phyloP scores from a whole-genome alignment of 139 green algal species.

The Volvox africanus region DNA sequence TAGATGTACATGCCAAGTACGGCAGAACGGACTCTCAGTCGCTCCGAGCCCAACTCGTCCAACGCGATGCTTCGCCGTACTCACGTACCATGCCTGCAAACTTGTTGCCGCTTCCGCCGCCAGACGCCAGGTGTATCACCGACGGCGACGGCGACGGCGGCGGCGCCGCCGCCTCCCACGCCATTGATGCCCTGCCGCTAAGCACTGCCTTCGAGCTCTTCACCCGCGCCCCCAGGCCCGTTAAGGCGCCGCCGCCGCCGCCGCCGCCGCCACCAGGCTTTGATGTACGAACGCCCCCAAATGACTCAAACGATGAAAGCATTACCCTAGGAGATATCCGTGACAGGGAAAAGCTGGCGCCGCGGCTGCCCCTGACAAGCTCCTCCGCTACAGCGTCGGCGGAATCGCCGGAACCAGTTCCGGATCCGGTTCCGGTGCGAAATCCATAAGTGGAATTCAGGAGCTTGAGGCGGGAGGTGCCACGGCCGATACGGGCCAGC shows the following conservation, averaged over 20 bases:
- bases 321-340: not conserved
- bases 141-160: too few species aligned
- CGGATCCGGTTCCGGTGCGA: conserved; percentile 1
- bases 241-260: not conserved
- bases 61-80: not conserved
- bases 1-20: too few species aligned
- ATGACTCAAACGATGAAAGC: too few species aligned
- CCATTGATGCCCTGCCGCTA: not conserved
- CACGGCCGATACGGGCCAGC: not conserved
- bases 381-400: not conserved
- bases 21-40: too few species aligned
- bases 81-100: not conserved
- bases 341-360: not conserved
- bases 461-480: not conserved
- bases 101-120: not conserved
- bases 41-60: too few species aligned
- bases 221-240: not conserved
- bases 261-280: not conserved
- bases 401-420: not conserved
- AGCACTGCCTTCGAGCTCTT: not conserved
- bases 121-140: not conserved
- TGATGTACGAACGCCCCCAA: too few species aligned
- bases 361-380: not conserved
- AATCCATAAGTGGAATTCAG: not conserved
- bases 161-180: too few species aligned